phyloP scores from a whole-genome alignment of 768 basidiomycete species.

The Tulasnella sp. region DNA sequence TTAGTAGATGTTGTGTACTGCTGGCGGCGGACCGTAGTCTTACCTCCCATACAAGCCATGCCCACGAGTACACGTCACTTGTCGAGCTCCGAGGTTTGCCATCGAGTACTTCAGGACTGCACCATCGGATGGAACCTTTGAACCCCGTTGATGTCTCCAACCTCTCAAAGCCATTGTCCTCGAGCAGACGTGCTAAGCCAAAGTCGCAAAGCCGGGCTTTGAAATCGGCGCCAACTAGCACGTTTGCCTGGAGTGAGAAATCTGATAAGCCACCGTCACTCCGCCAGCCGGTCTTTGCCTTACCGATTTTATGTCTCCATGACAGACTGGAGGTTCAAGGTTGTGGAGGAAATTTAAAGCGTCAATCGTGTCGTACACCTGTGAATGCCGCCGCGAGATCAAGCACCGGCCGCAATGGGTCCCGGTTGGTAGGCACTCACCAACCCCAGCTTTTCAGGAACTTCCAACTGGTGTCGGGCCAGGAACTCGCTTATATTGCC shows the following conservation, averaged over 20 bases:
- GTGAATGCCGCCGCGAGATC: background rate
- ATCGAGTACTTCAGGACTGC: background rate
- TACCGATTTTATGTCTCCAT: conserved; percentile 3
- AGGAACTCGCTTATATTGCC: background rate
- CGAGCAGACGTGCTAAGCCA: background rate
- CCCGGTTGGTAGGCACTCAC: background rate
- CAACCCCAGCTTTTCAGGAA: background rate
- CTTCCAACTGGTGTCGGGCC: background rate
- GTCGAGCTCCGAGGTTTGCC: background rate
- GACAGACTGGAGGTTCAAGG: background rate
- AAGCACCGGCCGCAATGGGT: background rate
- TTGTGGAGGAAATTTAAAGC: background rate
- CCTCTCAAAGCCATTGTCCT: too few species aligned
- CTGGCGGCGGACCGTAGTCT: background rate
- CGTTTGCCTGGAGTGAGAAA: background rate
- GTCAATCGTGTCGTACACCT: background rate
- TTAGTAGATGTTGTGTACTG: background rate
- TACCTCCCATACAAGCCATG: background rate
- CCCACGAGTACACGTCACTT: background rate
- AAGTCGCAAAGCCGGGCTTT: background rate
- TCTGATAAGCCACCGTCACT: background rate
- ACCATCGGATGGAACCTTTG: background rate
- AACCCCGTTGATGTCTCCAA: background rate
- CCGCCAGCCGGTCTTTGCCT: background rate
- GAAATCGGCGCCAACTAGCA: background rate